Conservation (phyloP, 2,329 filamentous ascomycete genomes). For the Diplocarpon rosae region DNA sequence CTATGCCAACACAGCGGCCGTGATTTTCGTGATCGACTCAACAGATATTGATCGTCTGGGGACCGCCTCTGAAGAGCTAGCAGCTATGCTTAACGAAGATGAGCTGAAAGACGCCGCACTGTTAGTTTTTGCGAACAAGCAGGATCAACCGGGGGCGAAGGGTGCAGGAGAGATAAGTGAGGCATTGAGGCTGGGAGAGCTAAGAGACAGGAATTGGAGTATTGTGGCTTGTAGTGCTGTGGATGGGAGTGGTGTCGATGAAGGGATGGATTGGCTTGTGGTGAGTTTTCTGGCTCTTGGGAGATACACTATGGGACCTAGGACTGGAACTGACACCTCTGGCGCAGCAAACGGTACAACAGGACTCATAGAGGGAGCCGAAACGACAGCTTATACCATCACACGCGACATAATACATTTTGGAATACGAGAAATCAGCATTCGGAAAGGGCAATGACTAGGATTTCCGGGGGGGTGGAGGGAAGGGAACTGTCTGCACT, state of each 20-base stretch:
- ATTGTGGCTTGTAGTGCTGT: constrained; percentile 97
- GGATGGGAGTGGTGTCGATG: constrained; percentile 84
- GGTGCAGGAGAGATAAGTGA: constrained; percentile 95
- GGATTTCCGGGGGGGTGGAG: not conserved
- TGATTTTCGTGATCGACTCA: constrained; percentile 97
- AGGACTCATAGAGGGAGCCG: not conserved
- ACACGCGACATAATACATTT: not conserved
- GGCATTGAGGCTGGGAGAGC: constrained; percentile 76
- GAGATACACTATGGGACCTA: not conserved
- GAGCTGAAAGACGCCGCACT: constrained; percentile 87
- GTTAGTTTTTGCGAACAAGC: constrained; percentile 96
- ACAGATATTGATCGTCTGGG: constrained; percentile 93
- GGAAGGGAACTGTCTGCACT: not conserved
- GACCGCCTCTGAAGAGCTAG: constrained; percentile 84
- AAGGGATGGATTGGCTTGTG: constrained; percentile 99
- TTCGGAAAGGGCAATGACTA: not conserved
- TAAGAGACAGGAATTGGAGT: constrained; percentile 97
- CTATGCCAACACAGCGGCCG: constrained; percentile 95
- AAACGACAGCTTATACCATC: constrained; percentile 3
- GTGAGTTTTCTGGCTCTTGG: constrained; percentile 15
- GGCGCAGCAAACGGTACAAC: constrained; percentile 28
- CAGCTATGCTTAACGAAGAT: constrained; percentile 94
- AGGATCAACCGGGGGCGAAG: constrained; percentile 94
- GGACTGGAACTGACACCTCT: constrained; percentile 6
- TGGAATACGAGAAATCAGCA: not conserved